Evolutionary conservation across 106 monocot genomes (phyloP), one percentile per base, ranked within the genome.

Genomic region (Acanthochlamys bracteata): DNA sequence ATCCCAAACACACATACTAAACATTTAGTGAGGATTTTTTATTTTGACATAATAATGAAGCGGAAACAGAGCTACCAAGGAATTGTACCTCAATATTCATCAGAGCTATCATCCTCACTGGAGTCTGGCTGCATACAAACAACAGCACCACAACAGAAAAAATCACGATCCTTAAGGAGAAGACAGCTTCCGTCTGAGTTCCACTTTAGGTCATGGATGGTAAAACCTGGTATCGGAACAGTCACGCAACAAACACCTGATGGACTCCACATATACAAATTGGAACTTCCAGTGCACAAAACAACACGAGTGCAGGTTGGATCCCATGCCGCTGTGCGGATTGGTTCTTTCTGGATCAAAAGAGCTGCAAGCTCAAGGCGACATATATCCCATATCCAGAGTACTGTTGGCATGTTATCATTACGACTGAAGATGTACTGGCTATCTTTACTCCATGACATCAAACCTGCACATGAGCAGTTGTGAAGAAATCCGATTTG

Each of bases 361-460:
- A 94, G 79, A 9, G 93, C 73, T 41, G 83, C 77, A 56, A 83
- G 82, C 43, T 98, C 91, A 17, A 98, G 91, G 55, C 68, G 82
- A 16, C 79, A 67, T 46, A 98, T 91, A 57, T 92, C 88, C 96
- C 96, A 98, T 53, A 98, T 76, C 96, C 96, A 98, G 27, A 98
- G 83, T 57, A 83, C 74, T 24, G 73, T 80, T 20, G 96, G 84
- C 85, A 92, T 98, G 83, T 61, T 98, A 39, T 98, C 96, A 16
- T 98, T 98, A 16, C 93, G 86, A 27, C 76, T 90, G 71, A 81
- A 79, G 56, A 94, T 57, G 70, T 86, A 94, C 39, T 90, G 93
- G 65, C 89, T 90, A 51, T 94, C 91, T 54, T 69, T 72, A 62
- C 96, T 98, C 88, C 96, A 98, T 73, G 91, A 83, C 61, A 98